phyloP scores from a whole-genome alignment of 2,329 filamentous ascomycete species.

The Talaromyces islandicus region DNA sequence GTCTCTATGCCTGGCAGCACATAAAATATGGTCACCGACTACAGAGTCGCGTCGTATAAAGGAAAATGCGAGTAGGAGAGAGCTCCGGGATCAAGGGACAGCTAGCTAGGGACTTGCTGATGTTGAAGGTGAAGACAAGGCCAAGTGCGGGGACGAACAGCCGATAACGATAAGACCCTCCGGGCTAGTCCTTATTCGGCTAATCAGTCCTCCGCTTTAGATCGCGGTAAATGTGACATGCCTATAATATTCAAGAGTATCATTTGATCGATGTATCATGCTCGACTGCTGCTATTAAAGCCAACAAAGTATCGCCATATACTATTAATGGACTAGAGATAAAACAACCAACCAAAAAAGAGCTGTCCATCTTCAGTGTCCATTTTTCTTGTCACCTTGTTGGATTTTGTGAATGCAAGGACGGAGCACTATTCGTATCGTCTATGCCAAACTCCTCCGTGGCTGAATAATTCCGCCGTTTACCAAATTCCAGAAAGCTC shows the following conservation, averaged over 20 bases:
- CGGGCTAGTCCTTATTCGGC: not conserved
- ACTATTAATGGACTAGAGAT: not conserved
- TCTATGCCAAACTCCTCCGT: not conserved
- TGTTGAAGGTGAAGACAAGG: not conserved
- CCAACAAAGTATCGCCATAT: not conserved
- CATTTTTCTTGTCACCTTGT: not conserved
- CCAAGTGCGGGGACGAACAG: not conserved
- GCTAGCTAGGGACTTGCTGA: not conserved
- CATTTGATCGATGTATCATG: not conserved
- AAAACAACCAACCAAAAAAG: not conserved
- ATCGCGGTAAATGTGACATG: not conserved
- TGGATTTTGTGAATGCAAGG: not conserved
- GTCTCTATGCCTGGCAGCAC: not conserved
- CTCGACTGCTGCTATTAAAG: not conserved
- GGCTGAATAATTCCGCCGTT: not conserved
- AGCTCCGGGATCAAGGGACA: not conserved
- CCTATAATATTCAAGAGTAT: not conserved
- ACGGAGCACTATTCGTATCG: not conserved
- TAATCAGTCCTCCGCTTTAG: not conserved
- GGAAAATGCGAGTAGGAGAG: not conserved
- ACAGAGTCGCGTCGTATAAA: not conserved
- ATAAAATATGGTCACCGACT: not conserved
- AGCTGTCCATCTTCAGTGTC: not conserved
- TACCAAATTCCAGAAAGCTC: not conserved
- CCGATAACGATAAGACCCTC: not conserved